Base-by-base conservation (phyloP, 768 basidiomycete species). In the Postia placenta region DNA sequence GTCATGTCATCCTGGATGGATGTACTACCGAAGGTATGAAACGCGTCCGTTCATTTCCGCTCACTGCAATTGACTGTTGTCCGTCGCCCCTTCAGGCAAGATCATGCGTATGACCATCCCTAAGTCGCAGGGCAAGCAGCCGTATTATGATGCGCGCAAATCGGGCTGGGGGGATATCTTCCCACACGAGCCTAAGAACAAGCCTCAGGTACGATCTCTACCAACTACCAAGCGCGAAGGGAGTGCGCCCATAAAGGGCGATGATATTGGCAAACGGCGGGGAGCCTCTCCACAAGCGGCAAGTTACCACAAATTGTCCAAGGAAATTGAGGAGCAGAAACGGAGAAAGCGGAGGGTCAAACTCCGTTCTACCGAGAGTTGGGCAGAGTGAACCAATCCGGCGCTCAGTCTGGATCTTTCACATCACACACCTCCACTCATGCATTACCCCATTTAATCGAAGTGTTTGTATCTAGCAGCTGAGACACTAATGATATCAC, bases 121-220 rank as follows among this genome's bases (percentile, higher is more conserved):
- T 0, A 92, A 82, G 57, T 94, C 91, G 2, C 93, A 94, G 68
- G 93, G 93, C n/a, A 94, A 92, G 64, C 93, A 97, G 59, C 76
- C 80, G 0, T 99, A 82, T 62, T 92, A 97, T 62, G 96, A 98
- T 64, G 93, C 94, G 2, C 83, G 94, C 28, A 97, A 98, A 69
- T 83, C 89, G 0, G 68, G 67, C 9, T 98, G 95, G 94, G 96
- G 96, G 17, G 96, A 98, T 63, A 73, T 91, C 20, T 97, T 98
- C 67, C 96, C 96, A 19, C 94, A 97, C 61, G 67, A 73, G 15
- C 81, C 92, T 4, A 93, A 92, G 67, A 90, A 87, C 60, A 60
- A 72, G 5, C 81, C 87, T 0, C 80, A 87, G 48, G 79, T 83
- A 53, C 81, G 85, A 2, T 69, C 72, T 59, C 72, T 76, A 57